These are phyloP conservation scores for Tuber magnatum DNA, from an alignment of 495 filamentous ascomycete species.

Conservation along the genomic window DNA sequence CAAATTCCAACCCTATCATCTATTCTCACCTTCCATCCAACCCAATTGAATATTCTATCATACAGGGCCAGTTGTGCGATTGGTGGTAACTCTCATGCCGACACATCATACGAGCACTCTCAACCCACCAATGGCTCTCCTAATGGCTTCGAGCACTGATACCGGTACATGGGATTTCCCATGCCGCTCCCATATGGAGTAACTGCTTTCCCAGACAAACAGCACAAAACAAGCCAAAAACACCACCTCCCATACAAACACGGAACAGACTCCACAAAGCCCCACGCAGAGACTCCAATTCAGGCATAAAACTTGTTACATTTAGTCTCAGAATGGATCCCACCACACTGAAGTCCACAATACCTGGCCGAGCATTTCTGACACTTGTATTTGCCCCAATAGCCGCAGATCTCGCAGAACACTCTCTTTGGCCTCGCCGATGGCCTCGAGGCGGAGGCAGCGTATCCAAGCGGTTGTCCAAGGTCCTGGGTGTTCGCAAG, in stretches of 20 bases:
- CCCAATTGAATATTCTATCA: background rate
- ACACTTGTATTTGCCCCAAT: constrained; percentile 39
- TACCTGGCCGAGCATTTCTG: constrained; percentile 40
- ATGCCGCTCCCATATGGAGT: background rate
- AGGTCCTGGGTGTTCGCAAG: constrained; percentile 5
- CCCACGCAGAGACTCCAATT: constrained; percentile 1
- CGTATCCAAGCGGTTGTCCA: constrained; percentile 29
- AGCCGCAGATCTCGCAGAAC: constrained; percentile 41
- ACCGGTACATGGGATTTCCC: background rate
- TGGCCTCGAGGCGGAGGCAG: constrained; percentile 21
- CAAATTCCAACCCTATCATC: background rate
- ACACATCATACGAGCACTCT: background rate
- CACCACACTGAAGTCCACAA: constrained; percentile 38
- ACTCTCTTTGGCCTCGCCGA: constrained; percentile 18
- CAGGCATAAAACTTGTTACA: constrained; percentile 40
- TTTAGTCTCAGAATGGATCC: constrained; percentile 35
- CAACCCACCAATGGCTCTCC: background rate
- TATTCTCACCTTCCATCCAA: background rate
- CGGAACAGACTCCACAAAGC: background rate
- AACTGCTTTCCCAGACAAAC: background rate
- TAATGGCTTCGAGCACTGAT: background rate
- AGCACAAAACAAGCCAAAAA: background rate
- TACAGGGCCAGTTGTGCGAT: background rate
- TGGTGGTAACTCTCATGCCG: background rate
- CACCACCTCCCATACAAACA: constrained; percentile 1